phyloP scores from a whole-genome alignment of 768 basidiomycete genomes.

The Neoboletus magnificus region DNA sequence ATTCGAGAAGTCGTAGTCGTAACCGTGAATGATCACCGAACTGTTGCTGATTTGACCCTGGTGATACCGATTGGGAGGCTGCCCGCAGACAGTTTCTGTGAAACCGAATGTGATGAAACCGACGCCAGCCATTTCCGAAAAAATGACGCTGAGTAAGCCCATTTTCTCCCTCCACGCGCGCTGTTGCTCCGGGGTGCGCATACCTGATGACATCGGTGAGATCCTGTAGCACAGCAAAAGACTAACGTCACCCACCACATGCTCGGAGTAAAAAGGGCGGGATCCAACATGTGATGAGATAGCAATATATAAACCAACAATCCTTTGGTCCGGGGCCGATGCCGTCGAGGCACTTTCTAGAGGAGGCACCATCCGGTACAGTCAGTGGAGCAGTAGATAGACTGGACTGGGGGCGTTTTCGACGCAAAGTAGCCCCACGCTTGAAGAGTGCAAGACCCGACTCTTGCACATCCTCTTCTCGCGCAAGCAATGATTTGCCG shows the following conservation, averaged over 20 bases:
- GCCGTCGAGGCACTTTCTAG: constrained; percentile 60
- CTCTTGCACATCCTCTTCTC: constrained; percentile 90
- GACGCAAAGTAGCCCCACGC: constrained; percentile 73
- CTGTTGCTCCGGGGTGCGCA: constrained; percentile 87
- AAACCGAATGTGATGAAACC: constrained; percentile 99
- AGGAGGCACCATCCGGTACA: constrained; percentile 35
- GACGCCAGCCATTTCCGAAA: constrained; percentile 84
- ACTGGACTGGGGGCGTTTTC: constrained; percentile 54
- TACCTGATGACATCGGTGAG: constrained; percentile 48
- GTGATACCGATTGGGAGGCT: constrained; percentile 77
- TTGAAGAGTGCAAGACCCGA: constrained; percentile 92
- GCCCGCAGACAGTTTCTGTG: constrained; percentile 90
- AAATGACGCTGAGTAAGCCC: constrained; percentile 81
- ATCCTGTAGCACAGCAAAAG: not conserved
- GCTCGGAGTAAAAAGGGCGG: constrained; percentile 71
- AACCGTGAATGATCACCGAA: constrained; percentile 92
- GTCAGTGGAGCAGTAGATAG: constrained; percentile 38
- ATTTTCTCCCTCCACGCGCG: constrained; percentile 99
- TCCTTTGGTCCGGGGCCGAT: constrained; percentile 86
- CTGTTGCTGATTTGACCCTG: constrained; percentile 71
- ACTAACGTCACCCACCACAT: constrained; percentile 59
- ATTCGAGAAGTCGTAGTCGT: constrained; percentile 84
- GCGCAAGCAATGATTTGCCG: constrained; percentile 83
- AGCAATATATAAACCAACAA: constrained; percentile 94
- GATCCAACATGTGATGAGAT: constrained; percentile 77